A percentile compares a stretch with the other conserved stretches of the same genome.
phyloP scores from a whole-genome alignment of 2,329 filamentous ascomycete species.

The Tolypocladium nubicola region DNA sequence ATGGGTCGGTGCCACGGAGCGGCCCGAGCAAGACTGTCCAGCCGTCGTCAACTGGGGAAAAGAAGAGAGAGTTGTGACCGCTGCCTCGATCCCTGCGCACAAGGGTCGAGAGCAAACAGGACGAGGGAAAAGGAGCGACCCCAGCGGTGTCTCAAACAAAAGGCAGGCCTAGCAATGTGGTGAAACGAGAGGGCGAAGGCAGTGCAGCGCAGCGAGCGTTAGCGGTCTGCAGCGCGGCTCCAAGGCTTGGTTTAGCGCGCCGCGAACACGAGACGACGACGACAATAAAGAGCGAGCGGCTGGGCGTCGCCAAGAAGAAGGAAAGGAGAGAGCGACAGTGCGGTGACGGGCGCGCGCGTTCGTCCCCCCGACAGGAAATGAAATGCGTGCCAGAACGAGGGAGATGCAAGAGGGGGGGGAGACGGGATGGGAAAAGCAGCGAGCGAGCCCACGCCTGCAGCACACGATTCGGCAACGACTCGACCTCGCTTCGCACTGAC shows the following conservation, averaged over 20 bases:
- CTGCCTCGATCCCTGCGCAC: background rate
- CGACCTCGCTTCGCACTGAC: background rate
- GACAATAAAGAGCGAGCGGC: background rate
- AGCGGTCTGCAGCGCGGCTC: background rate
- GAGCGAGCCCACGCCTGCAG: background rate
- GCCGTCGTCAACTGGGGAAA: background rate
- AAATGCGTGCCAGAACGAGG: background rate
- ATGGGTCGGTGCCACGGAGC: background rate
- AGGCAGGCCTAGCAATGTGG: background rate
- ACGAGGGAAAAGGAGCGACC: background rate
- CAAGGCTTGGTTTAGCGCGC: background rate
- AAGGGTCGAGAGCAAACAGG: background rate
- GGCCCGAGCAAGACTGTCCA: background rate
- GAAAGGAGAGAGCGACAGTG: background rate
- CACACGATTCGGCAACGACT: background rate
- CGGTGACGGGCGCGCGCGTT: background rate
- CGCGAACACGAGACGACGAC: background rate
- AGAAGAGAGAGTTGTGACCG: background rate
- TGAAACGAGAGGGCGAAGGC: background rate
- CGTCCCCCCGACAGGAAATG: background rate
- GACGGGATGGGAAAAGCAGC: background rate
- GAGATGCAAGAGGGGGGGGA: background rate
- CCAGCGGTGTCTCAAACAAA: background rate
- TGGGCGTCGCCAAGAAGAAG: background rate
- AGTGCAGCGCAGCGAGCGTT: background rate